These are phyloP conservation scores for Penicillium rolfsii DNA, from an alignment of 2,329 filamentous ascomycete genomes.

Conservation along the genomic window DNA sequence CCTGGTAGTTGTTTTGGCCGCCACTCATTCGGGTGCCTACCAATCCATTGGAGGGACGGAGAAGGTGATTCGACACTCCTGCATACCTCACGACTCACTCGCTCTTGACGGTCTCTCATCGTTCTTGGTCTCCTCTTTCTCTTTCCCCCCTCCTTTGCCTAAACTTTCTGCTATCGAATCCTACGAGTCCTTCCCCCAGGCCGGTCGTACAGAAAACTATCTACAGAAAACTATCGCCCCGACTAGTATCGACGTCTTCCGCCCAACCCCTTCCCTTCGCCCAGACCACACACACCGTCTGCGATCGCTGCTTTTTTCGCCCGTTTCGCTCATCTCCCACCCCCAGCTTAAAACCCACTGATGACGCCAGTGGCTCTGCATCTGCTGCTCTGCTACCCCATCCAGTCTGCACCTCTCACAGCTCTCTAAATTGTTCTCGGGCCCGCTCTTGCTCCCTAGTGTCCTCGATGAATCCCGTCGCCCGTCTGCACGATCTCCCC, in stretches of 20 bases:
- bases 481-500: conserved; percentile 20
- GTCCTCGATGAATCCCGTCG: conserved; percentile 35
- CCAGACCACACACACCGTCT: not conserved
- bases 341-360: conserved; percentile 15
- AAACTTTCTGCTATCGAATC: conserved; percentile 8
- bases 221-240: not conserved
- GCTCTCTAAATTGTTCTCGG: not conserved
- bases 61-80: not conserved
- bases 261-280: conserved; percentile 1
- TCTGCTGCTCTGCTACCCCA: conserved; percentile 2
- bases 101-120: not conserved
- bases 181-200: not conserved
- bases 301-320: conserved; percentile 13
- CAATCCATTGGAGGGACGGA: not conserved
- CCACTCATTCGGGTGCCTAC: not conserved
- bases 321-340: conserved; percentile 3
- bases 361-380: conserved; percentile 23
- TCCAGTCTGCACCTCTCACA: not conserved
- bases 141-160: too few relatives aligned
- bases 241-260: not conserved
- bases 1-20: not conserved
- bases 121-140: not conserved
- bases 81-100: not conserved
- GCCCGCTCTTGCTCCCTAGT: not conserved
- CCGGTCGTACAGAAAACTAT: not conserved